Conservation (phyloP, 164 flowering plant genomes). For the Dillenia turbinata region DNA sequence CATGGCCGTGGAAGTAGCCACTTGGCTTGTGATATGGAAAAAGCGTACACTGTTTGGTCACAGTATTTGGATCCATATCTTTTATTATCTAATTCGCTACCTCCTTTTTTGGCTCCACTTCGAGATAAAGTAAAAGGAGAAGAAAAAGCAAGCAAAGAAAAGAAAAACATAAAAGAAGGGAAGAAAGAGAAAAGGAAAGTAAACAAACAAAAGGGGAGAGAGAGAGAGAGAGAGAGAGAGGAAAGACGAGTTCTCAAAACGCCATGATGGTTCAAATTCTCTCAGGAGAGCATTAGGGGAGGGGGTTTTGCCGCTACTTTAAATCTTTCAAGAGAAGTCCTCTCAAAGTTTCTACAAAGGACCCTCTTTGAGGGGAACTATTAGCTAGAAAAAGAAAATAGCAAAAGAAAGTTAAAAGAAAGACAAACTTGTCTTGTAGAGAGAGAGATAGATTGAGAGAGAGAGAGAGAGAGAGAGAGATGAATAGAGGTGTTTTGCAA, state of each 20-base stretch:
- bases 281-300: conserved; percentile 10
- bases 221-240: conserved; percentile 14
- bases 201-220: conserved; percentile 12
- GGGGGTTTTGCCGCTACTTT: conserved; percentile 1
- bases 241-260: conserved; percentile 25
- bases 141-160: conserved; percentile 13
- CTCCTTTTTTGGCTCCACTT: conserved; percentile 61
- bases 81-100: conserved; percentile 29
- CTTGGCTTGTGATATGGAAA: conserved; percentile 11
- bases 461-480: conserved; percentile 11
- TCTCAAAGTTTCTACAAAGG: conserved; percentile 27
- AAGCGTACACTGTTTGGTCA: conserved; percentile 1
- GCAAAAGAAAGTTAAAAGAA: conserved; percentile 2
- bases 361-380: conserved; percentile 12
- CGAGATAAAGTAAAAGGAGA: conserved; percentile 64
- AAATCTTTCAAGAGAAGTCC: conserved; percentile 24
- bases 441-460: conserved; percentile 9
- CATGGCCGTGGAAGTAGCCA: not conserved
- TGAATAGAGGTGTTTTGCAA: conserved; percentile 47
- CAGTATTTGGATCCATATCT: conserved; percentile 16
- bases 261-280: conserved; percentile 35
- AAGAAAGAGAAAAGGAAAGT: conserved; percentile 5
- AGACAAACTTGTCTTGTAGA: too few species aligned
- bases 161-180: conserved; percentile 10
- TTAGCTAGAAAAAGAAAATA: conserved; percentile 12